These are phyloP conservation scores for Auricularia sp. DNA, from an alignment of 768 basidiomycete genomes.

Conservation along the genomic window DNA sequence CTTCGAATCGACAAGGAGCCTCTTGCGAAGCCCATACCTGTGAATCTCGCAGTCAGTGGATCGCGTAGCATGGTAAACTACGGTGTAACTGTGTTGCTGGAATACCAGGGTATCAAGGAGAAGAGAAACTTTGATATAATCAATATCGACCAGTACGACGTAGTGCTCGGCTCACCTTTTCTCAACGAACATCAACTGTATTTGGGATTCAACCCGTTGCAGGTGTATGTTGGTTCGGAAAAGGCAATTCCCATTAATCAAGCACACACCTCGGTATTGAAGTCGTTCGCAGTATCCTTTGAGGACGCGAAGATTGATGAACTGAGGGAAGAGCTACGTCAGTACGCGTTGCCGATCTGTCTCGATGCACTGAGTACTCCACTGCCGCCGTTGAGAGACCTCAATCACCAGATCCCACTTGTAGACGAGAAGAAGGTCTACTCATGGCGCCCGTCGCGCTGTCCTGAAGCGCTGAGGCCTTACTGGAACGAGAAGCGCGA, in stretches of 20 bases:
- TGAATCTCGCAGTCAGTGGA: not conserved
- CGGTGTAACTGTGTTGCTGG: not conserved
- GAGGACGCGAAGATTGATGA: not conserved
- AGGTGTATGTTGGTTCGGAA: slow-evolving; percentile 10
- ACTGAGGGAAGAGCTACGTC: slow-evolving; percentile 11
- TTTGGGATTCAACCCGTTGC: slow-evolving; percentile 20
- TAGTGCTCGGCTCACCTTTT: not conserved
- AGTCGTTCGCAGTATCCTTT: not conserved
- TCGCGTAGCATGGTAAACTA: not conserved
- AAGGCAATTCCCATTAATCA: not conserved
- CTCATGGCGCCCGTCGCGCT: slow-evolving; percentile 22
- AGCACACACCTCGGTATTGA: not conserved
- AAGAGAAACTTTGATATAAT: not conserved
- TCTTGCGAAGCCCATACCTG: not conserved
- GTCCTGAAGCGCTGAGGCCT: slow-evolving; percentile 21
- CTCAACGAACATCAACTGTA: slow-evolving; percentile 10
- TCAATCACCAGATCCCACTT: slow-evolving; percentile 34
- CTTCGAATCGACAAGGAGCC: not conserved
- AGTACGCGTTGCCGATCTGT: slow-evolving; percentile 20
- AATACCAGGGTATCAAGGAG: not conserved
- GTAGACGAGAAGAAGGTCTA: slow-evolving; percentile 26
- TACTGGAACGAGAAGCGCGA: slow-evolving; percentile 22
- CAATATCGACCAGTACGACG: not conserved
- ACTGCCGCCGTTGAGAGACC: slow-evolving; percentile 28
- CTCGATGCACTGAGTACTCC: slow-evolving; percentile 20